Conservation (phyloP, 1,139 yeast species). For the Hansenula sp. region DNA sequence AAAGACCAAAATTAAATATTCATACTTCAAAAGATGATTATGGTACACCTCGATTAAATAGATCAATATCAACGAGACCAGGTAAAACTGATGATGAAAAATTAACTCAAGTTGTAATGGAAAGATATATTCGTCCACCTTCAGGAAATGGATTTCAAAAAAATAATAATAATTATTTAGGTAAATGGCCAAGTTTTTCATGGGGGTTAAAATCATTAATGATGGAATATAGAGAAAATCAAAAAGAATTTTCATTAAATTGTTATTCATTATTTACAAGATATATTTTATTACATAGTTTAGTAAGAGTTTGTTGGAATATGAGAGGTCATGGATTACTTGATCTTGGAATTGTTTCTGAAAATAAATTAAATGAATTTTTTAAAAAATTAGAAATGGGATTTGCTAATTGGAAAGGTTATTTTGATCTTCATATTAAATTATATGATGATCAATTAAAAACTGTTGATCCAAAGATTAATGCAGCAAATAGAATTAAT, state of each 20-base stretch:
- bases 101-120: slow-evolving; percentile 5
- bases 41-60: neutral
- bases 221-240: slow-evolving; percentile 30
- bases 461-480: neutral
- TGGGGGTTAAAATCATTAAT: slow-evolving; percentile 33
- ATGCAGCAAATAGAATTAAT: neutral
- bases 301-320: slow-evolving; percentile 1
- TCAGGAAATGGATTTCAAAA: neutral
- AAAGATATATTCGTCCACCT: neutral
- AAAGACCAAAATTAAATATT: slow-evolving; percentile 13
- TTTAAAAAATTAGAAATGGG: slow-evolving; percentile 1
- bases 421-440: slow-evolving; percentile 1
- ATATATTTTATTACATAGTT: slow-evolving; percentile 34
- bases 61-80: neutral
- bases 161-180: slow-evolving; percentile 20
- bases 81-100: slow-evolving; percentile 4
- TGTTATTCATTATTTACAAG: slow-evolving; percentile 38
- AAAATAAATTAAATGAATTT: neutral
- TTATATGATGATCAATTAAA: slow-evolving; percentile 1
- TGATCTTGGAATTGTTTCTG: slow-evolving; percentile 1
- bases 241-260: slow-evolving; percentile 31
- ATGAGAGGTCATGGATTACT: slow-evolving; percentile 1
- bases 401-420: slow-evolving; percentile 1
- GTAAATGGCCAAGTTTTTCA: slow-evolving; percentile 37
- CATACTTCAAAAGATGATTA: slow-evolving; percentile 1